phyloP scores from a whole-genome alignment of 2,329 filamentous ascomycete species.

The Sclerotinia nivalis region DNA sequence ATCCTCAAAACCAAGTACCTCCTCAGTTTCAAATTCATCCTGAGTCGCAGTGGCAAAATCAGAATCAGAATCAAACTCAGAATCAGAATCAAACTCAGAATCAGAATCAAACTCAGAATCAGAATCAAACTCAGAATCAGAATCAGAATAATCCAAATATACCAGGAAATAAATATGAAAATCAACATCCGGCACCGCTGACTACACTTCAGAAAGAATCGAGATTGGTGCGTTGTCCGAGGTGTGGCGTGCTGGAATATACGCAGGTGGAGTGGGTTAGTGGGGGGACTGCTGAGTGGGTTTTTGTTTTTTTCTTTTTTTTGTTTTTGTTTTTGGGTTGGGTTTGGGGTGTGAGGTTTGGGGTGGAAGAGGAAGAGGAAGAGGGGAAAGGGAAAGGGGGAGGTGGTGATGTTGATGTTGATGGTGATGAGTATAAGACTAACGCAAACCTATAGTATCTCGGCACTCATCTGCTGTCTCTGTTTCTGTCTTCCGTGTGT shows the following conservation, averaged over 20 bases:
- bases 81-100: no score
- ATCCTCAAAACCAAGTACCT: neutral
- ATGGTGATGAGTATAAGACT: neutral
- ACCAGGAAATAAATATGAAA: neutral
- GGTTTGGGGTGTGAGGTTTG: neutral
- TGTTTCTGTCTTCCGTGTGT: neutral
- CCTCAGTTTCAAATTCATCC: neutral
- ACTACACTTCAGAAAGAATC: neutral
- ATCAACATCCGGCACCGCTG: neutral
- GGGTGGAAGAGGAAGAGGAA: neutral
- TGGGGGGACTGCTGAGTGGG: neutral
- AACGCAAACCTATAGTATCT: neutral
- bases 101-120: no score
- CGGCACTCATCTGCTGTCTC: neutral
- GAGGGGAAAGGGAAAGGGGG: neutral
- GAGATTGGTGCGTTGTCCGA: constrained; percentile 1
- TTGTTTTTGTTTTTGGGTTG: neutral
- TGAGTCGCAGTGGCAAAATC: neutral
- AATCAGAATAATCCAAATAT: neutral
- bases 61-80: no score
- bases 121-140: no score
- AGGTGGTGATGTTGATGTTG: no score
- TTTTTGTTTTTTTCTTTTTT: neutral
- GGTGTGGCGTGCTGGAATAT: neutral
- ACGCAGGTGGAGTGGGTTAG: constrained; percentile 2